Percentiles rank a stretch among this genome's conserved stretches.
Conservation (phyloP, 2,329 filamentous ascomycete genomes). For the Juglanconis juglandina region DNA sequence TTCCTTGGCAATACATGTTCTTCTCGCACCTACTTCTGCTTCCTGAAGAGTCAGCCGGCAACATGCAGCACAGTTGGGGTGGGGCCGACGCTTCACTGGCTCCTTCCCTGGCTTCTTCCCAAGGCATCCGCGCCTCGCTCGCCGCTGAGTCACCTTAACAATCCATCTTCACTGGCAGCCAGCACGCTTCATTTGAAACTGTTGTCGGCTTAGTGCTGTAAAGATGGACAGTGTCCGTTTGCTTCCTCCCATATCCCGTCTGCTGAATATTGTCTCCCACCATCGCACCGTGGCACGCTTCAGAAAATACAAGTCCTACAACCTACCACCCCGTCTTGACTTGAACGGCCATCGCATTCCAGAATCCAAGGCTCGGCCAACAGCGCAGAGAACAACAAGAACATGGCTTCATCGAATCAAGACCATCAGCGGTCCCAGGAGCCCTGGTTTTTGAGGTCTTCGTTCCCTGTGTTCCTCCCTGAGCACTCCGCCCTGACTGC, state of each 20-base stretch:
- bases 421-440: not conserved
- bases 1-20: not conserved
- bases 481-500: constrained; percentile 32
- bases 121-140: constrained; percentile 2
- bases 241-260: too few relatives aligned
- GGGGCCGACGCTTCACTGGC: not conserved
- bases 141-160: not conserved
- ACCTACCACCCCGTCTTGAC: too few relatives aligned
- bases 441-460: constrained; percentile 38
- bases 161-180: not conserved
- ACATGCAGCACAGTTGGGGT: not conserved
- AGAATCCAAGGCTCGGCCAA: too few relatives aligned
- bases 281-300: too few relatives aligned
- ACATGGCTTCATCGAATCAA: constrained; percentile 4
- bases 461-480: constrained; percentile 37
- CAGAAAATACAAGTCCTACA: too few relatives aligned
- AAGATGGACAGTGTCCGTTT: not conserved
- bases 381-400: not conserved
- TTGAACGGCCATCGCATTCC: too few relatives aligned
- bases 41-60: constrained; percentile 5
- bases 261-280: too few relatives aligned
- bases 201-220: not conserved
- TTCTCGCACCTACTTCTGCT: not conserved
- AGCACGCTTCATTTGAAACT: not conserved
- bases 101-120: not conserved